A percentile compares a stretch with the other conserved stretches of the same genome.
Conservation (phyloP, 331 rosid species). For the Spiraea crenata region DNA sequence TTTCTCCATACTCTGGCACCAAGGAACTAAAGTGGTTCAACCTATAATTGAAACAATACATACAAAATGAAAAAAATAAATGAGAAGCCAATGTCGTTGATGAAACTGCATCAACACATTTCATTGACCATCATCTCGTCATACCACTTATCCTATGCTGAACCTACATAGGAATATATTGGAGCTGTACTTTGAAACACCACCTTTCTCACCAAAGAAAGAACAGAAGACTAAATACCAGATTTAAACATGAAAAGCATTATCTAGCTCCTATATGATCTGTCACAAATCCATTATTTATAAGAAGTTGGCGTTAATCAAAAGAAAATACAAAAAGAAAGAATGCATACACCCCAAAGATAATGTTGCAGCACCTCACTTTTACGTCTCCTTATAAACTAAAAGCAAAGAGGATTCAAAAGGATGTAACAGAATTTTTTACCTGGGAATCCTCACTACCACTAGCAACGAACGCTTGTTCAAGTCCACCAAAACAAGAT, state of each 20-base stretch:
- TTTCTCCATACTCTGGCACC: not conserved
- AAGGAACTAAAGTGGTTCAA: not conserved
- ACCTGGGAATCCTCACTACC: slow-evolving; percentile 99
- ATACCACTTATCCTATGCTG: not conserved
- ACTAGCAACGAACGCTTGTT: slow-evolving; percentile 89
- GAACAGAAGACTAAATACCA: not conserved
- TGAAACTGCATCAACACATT: not conserved
- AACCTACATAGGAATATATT: not conserved
- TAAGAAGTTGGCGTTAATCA: not conserved
- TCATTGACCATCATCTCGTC: too few relatives aligned
- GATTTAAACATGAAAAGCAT: not conserved
- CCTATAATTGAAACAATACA: not conserved
- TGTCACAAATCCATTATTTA: not conserved
- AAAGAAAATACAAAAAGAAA: not conserved
- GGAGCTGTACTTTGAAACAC: too few relatives aligned
- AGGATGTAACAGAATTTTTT: slow-evolving; percentile 16
- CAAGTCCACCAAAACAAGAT: slow-evolving; percentile 94
- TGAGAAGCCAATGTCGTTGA: not conserved
- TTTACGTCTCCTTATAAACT: not conserved
- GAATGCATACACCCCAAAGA: not conserved
- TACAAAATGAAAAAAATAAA: not conserved
- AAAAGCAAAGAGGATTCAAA: not conserved
- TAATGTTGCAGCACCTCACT: not conserved
- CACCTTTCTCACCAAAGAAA: not conserved
- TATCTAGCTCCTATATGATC: not conserved